A percentile compares a stretch with the other conserved stretches of the same genome.
phyloP scores from a whole-genome alignment of 202 grass and related monocot genomes.

The Miscanthus sacchariflorus region DNA sequence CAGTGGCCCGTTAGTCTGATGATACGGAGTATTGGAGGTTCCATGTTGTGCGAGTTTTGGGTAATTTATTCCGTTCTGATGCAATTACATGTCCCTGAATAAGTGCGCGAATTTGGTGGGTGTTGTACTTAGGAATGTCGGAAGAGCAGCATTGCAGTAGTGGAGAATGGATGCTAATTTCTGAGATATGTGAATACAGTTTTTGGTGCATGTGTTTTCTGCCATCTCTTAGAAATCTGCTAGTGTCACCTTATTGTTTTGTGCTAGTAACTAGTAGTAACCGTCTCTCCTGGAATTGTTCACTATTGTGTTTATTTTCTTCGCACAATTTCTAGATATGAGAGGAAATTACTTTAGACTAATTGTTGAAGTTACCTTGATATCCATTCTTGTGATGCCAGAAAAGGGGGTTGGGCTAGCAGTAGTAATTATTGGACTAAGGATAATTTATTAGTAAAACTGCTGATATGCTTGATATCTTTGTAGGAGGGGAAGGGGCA shows the following conservation, averaged over 20 bases:
- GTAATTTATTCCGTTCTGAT: background rate
- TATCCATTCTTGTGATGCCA: no score
- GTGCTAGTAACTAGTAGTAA: background rate
- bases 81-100: background rate
- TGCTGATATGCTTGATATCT: background rate
- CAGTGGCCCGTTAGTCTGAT: background rate
- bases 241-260: background rate
- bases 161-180: background rate
- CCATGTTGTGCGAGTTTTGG: background rate
- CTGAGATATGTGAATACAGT: background rate
- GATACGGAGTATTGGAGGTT: conserved; percentile 1
- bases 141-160: background rate
- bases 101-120: background rate
- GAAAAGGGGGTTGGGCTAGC: background rate
- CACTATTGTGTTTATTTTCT: background rate
- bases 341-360: background rate
- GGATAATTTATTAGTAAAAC: background rate
- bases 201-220: background rate
- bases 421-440: background rate
- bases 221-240: background rate
- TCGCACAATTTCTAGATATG: background rate
- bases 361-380: background rate
- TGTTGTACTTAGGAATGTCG: background rate
- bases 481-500: background rate
- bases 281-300: background rate